Evolutionary conservation across 352 stramenopile genomes (phyloP).

Genomic region (Phytophthora sansomeana): DNA sequence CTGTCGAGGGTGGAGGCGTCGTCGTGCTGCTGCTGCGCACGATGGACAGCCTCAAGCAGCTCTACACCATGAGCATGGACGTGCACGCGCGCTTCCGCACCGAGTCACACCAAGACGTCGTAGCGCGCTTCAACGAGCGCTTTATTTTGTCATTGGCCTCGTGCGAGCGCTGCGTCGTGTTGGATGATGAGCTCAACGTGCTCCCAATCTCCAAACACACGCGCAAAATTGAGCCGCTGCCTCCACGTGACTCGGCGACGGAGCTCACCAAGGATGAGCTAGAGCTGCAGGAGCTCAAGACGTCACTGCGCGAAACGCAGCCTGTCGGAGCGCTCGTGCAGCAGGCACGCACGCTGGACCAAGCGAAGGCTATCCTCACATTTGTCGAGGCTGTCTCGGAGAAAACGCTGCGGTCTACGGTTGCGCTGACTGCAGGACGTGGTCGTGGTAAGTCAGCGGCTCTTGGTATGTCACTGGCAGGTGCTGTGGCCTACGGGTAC

Average conservation of each 20-base stretch:
- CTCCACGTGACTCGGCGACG: slow-evolving; percentile 60
- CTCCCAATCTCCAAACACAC: slow-evolving; percentile 96
- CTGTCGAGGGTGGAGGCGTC: slow-evolving; percentile 97
- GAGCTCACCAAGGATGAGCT: slow-evolving; percentile 79
- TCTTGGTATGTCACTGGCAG: slow-evolving; percentile 93
- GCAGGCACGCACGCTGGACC: slow-evolving; percentile 96
- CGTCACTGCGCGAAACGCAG: slow-evolving; percentile 95
- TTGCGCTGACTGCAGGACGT: slow-evolving; percentile 94
- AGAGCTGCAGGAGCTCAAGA: slow-evolving; percentile 95
- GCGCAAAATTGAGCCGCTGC: slow-evolving; percentile 88
- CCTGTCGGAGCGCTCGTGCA: slow-evolving; percentile 96
- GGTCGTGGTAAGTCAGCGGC: slow-evolving; percentile 97
- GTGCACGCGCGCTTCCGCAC: slow-evolving; percentile 92
- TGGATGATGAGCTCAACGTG: slow-evolving; percentile 99
- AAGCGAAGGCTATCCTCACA: slow-evolving; percentile 95
- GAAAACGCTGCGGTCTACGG: slow-evolving; percentile 94
- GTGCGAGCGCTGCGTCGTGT: slow-evolving; percentile 96
- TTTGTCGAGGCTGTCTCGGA: slow-evolving; percentile 99
- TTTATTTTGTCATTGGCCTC: slow-evolving; percentile 98
- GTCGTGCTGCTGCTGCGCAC: slow-evolving; percentile 98
- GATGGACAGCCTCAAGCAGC: slow-evolving; percentile 98
- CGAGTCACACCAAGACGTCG: slow-evolving; percentile 94
- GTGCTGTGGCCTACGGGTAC: slow-evolving; percentile 89
- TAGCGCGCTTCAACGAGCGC: slow-evolving; percentile 99
- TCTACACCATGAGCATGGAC: slow-evolving; percentile 99